Conservation (phyloP, 768 basidiomycete genomes). For the Peribolospora kevripleyi region DNA sequence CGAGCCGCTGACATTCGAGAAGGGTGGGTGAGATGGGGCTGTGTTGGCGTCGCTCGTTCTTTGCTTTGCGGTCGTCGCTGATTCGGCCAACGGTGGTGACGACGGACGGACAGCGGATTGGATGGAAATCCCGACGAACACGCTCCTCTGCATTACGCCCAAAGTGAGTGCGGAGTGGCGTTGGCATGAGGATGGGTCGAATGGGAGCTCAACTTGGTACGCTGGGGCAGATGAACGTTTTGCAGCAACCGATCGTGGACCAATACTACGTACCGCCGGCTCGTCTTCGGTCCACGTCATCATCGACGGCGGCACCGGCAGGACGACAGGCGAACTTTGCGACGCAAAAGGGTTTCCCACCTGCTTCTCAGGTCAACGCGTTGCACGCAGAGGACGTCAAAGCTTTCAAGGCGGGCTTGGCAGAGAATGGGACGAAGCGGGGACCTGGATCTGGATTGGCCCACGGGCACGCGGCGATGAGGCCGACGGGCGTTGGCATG, state of each 20-base stretch:
- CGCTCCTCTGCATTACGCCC: slow-evolving; percentile 81
- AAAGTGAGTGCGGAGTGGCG: slow-evolving; percentile 32
- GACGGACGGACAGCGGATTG: slow-evolving; percentile 43
- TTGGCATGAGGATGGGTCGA: not conserved
- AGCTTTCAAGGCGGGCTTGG: too few relatives aligned
- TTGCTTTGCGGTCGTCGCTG: not conserved
- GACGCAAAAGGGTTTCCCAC: too few relatives aligned
- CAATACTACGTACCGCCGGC: slow-evolving; percentile 63
- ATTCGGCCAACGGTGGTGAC: not conserved
- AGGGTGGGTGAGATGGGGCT: slow-evolving; percentile 29
- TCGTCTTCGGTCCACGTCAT: too few relatives aligned
- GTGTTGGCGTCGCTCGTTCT: not conserved
- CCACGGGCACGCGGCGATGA: too few relatives aligned
- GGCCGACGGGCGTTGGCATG: too few relatives aligned
- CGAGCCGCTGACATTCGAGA: slow-evolving; percentile 89
- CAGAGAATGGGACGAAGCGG: too few relatives aligned
- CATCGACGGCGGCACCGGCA: too few relatives aligned
- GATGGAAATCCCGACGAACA: slow-evolving; percentile 97
- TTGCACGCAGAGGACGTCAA: too few relatives aligned
- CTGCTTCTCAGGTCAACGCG: too few relatives aligned
- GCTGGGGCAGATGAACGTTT: slow-evolving; percentile 32
- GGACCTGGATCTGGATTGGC: too few relatives aligned
- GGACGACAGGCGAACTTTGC: too few relatives aligned
- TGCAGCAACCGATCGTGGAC: slow-evolving; percentile 85
- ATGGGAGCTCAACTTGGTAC: not conserved